Evolutionary conservation across 306 rosid genomes (phyloP).

Genomic region (Senna tora): DNA sequence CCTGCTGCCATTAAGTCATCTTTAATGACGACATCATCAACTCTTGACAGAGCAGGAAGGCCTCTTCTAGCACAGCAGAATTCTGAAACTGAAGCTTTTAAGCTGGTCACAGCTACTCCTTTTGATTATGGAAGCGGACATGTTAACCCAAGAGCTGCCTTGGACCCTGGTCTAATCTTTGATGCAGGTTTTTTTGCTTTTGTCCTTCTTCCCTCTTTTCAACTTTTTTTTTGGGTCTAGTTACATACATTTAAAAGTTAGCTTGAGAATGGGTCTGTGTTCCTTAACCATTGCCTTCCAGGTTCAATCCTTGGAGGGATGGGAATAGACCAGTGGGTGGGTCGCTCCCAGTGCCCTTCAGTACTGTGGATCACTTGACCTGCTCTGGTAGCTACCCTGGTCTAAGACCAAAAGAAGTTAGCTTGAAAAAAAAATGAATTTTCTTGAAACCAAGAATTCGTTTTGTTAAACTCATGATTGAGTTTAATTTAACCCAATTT

Average conservation of each 20-base stretch:
- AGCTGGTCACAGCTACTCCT: conserved; percentile 78
- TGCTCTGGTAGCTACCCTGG: too few species aligned
- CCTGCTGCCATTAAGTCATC: conserved; percentile 99
- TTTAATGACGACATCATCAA: conserved; percentile 93
- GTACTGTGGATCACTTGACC: too few species aligned
- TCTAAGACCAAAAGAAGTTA: too few species aligned
- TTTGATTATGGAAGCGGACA: conserved; percentile 99
- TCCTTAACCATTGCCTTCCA: too few species aligned
- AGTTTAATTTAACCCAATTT: neutral
- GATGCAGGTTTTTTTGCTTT: conserved; percentile 67
- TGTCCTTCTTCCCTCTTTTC: conserved; percentile 17
- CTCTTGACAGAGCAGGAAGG: conserved; percentile 85
- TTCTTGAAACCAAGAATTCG: conserved; percentile 5
- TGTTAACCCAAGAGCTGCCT: conserved; percentile 93
- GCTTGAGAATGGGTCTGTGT: too few species aligned
- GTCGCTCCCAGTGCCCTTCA: too few species aligned
- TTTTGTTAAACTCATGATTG: neutral
- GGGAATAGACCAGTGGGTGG: too few species aligned
- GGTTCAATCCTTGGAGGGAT: too few species aligned
- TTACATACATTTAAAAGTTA: neutral
- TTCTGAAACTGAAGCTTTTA: conserved; percentile 83
- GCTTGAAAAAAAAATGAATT: conserved; percentile 22
- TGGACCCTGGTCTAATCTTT: conserved; percentile 97
- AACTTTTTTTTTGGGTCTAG: neutral
- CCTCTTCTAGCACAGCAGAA: conserved; percentile 90